Percentiles rank a stretch among this genome's conserved stretches.
These are phyloP conservation scores for Dendrobium chrysotoxum DNA, from an alignment of 106 monocot genomes.

Conservation along the genomic window DNA sequence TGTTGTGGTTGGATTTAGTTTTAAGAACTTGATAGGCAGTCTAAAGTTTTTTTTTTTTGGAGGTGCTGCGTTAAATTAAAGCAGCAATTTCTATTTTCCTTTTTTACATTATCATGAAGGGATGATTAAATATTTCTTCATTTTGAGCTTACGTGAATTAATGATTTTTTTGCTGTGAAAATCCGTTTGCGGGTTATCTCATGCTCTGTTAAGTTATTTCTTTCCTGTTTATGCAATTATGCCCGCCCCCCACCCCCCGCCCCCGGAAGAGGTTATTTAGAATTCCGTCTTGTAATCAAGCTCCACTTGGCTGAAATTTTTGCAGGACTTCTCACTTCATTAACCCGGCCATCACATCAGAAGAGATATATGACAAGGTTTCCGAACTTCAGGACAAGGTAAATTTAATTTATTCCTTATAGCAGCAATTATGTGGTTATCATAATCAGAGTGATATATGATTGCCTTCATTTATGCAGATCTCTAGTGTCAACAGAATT, in stretches of 20 bases:
- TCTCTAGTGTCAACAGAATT: constrained; percentile 69
- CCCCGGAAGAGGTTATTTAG: background rate
- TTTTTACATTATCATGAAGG: background rate
- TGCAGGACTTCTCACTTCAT: constrained; percentile 43
- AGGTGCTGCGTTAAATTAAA: background rate
- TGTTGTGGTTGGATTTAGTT: too few species aligned
- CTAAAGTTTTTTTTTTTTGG: background rate
- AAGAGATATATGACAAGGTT: constrained; percentile 66
- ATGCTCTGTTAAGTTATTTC: background rate
- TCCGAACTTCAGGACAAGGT: constrained; percentile 72
- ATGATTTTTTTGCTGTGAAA: background rate
- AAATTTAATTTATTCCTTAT: background rate
- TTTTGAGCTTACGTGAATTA: background rate
- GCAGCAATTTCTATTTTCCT: background rate
- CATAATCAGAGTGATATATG: background rate
- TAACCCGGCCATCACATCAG: constrained; percentile 62
- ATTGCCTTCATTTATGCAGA: constrained; percentile 23
- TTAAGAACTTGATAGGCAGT: background rate
- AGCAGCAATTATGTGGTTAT: background rate
- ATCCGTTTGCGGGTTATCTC: background rate
- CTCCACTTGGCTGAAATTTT: background rate
- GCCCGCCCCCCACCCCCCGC: background rate
- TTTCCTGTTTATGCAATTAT: background rate
- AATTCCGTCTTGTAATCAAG: background rate
- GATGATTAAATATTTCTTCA: background rate